Conservation (phyloP, 306 rosid species). For the Vachellia collinsii region DNA sequence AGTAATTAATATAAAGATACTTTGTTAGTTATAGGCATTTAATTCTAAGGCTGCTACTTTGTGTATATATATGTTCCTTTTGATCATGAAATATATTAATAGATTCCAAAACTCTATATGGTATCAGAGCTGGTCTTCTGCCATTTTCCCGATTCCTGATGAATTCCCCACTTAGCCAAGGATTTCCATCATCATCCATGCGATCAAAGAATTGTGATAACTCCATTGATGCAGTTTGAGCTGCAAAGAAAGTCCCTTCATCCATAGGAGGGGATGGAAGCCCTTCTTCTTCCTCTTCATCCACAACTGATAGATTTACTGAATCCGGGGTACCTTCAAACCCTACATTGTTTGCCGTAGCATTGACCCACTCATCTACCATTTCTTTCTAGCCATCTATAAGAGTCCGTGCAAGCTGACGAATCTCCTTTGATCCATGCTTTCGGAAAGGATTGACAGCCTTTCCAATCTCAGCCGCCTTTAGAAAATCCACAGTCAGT, state of each 20-base stretch:
- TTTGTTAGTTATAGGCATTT: too few relatives aligned
- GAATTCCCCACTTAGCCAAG: slow-evolving; percentile 61
- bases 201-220: slow-evolving; percentile 89
- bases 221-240: slow-evolving; percentile 64
- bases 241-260: slow-evolving; percentile 59
- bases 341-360: slow-evolving; percentile 48
- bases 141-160: slow-evolving; percentile 55
- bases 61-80: too few relatives aligned
- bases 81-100: too few relatives aligned
- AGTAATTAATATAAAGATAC: too few relatives aligned
- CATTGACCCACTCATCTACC: slow-evolving; percentile 73
- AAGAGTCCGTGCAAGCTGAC: slow-evolving; percentile 59
- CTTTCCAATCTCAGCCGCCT: slow-evolving; percentile 92
- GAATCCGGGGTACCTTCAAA: slow-evolving; percentile 74
- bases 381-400: slow-evolving; percentile 63
- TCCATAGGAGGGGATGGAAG: slow-evolving; percentile 88
- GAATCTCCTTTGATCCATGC: slow-evolving; percentile 59
- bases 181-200: slow-evolving; percentile 88
- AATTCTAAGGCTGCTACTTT: too few relatives aligned
- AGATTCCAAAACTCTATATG: too few relatives aligned
- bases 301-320: slow-evolving; percentile 51
- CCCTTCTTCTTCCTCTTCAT: slow-evolving; percentile 71
- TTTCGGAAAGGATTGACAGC: slow-evolving; percentile 66
- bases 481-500: slow-evolving; percentile 68
- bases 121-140: slow-evolving; percentile 47